phyloP scores from a whole-genome alignment of 2,329 filamentous ascomycete genomes.

The Colletotrichum liriopes region DNA sequence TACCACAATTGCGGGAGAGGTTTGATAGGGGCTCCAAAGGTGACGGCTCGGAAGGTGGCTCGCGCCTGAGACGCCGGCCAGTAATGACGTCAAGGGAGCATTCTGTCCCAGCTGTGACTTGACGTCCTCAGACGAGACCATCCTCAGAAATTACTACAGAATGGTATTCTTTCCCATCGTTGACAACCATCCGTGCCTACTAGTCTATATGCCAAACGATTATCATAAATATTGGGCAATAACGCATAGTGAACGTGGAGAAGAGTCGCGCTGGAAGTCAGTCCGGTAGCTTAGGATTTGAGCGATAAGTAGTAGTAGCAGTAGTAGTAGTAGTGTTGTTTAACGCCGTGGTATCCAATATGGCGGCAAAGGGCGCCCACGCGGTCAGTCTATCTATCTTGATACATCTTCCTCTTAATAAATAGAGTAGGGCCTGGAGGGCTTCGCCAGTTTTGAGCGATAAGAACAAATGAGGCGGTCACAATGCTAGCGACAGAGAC shows the following conservation, averaged over 20 bases:
- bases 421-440: no score
- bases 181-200: neutral
- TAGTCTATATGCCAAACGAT: slow-evolving; percentile 6
- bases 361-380: no score
- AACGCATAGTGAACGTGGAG: neutral
- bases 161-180: neutral
- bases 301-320: neutral
- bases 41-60: neutral
- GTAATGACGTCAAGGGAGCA: no score
- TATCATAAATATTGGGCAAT: neutral
- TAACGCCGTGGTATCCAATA: no score
- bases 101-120: neutral
- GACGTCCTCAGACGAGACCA: neutral
- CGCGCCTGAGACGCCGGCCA: neutral
- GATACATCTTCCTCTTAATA: no score
- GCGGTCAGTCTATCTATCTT: no score
- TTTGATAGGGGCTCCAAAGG: slow-evolving; percentile 7
- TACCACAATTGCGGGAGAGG: neutral
- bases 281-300: slow-evolving; percentile 19
- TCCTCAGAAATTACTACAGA: neutral
- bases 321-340: neutral
- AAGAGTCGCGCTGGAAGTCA: neutral
- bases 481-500: neutral
- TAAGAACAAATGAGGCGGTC: slow-evolving; percentile 2
- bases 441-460: slow-evolving; percentile 1